Evolutionary conservation across 805 yeast species (phyloP).

Genomic region (Yarrowia keelungensis): DNA sequence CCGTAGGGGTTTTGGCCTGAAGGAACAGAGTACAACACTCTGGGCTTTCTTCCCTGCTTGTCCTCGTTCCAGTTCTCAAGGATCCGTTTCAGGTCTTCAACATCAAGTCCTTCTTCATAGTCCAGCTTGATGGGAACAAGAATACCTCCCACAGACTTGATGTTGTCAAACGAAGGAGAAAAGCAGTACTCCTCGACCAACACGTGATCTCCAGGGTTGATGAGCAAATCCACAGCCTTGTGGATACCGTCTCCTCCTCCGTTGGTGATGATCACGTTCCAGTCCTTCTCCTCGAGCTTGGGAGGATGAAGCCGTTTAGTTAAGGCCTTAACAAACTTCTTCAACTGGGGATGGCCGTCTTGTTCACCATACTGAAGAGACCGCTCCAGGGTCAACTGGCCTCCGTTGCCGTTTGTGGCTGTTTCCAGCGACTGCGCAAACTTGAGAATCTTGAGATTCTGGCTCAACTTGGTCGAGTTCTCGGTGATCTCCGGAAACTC

Average conservation of each 20-base stretch:
- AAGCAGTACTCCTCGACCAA: constrained; percentile 80
- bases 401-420: constrained; percentile 12
- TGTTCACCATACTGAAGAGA: constrained; percentile 34
- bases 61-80: constrained; percentile 64
- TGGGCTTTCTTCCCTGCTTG: constrained; percentile 53
- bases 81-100: constrained; percentile 60
- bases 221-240: constrained; percentile 38
- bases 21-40: constrained; percentile 65
- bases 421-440: neutral
- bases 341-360: constrained; percentile 26
- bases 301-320: constrained; percentile 30
- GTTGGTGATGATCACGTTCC: constrained; percentile 31
- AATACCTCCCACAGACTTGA: constrained; percentile 64
- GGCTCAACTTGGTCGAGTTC: neutral
- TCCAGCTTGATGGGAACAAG: constrained; percentile 75
- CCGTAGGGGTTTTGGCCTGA: constrained; percentile 92
- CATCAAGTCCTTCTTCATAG: constrained; percentile 62
- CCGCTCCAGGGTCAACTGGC: constrained; percentile 26
- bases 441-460: constrained; percentile 20
- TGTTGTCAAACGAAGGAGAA: constrained; percentile 75
- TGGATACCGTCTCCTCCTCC: constrained; percentile 39
- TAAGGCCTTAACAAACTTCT: constrained; percentile 20
- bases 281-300: constrained; percentile 25
- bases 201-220: constrained; percentile 48
- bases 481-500: constrained; percentile 27